Conservation (phyloP, 1,139 yeast species). For the Yamadazyma songkhlaensis region DNA sequence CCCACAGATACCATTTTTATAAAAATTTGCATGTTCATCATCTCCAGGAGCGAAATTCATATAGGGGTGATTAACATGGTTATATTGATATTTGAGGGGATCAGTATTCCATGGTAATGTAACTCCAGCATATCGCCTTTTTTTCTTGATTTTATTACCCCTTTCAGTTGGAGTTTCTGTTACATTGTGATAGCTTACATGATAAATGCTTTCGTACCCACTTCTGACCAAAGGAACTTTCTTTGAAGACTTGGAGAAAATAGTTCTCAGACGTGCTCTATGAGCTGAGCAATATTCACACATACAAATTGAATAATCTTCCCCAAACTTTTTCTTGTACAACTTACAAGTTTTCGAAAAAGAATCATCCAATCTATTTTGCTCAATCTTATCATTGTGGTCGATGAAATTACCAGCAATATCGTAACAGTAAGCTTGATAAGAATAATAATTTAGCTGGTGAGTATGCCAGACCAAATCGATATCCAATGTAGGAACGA, state of each 20-base stretch:
- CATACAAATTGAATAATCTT: constrained; percentile 14
- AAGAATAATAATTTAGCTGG: constrained; percentile 24
- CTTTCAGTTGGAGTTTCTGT: background rate
- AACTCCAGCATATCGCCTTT: no score
- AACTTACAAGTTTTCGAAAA: constrained; percentile 15
- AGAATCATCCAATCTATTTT: constrained; percentile 10
- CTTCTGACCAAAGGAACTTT: background rate
- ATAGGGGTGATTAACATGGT: constrained; percentile 7
- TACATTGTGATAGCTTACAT: constrained; percentile 1
- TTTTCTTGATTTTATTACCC: background rate
- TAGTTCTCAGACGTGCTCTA: no score
- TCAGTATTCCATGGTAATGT: constrained; percentile 4
- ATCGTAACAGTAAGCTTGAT: constrained; percentile 20
- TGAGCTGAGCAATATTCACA: constrained; percentile 13
- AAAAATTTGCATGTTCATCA: constrained; percentile 3
- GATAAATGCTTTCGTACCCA: background rate
- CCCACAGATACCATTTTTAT: constrained; percentile 11
- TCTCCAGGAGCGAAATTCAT: background rate
- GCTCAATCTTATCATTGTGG: constrained; percentile 19
- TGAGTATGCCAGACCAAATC: constrained; percentile 44
- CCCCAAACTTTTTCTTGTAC: constrained; percentile 10
- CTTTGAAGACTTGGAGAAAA: no score
- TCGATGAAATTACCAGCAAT: constrained; percentile 12
- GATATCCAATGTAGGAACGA: constrained; percentile 39
- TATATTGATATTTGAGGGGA: background rate